phyloP scores from a whole-genome alignment of 257 asterid species.

The Solanum chilense region DNA sequence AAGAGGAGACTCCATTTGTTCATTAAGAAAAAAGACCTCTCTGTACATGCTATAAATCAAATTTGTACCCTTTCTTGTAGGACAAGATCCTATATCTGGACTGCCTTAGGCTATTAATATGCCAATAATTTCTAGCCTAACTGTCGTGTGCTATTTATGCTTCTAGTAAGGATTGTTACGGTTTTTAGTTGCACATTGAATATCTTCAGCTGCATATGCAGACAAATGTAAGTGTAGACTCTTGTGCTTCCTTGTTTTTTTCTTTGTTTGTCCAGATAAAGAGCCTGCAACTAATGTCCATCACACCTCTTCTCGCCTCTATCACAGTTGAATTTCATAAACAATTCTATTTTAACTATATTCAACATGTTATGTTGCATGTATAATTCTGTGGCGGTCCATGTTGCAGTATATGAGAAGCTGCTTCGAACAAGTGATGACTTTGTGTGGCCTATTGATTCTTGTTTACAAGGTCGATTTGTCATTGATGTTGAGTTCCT shows the following conservation, averaged over 20 bases:
- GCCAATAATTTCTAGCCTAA: neutral
- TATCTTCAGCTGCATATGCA: neutral
- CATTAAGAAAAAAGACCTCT: neutral
- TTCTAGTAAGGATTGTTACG: neutral
- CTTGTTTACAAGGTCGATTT: conserved; percentile 52
- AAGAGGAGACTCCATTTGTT: neutral
- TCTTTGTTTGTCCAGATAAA: neutral
- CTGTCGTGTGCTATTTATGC: neutral
- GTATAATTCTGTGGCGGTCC: conserved; percentile 1
- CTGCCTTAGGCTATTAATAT: neutral
- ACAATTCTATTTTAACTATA: neutral
- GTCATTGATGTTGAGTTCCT: conserved; percentile 79
- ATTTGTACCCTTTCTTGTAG: neutral
- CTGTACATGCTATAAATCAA: neutral
- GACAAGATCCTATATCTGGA: neutral
- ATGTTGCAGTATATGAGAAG: conserved; percentile 66
- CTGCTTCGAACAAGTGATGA: conserved; percentile 75
- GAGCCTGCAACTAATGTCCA: neutral
- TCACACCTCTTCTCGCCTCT: neutral
- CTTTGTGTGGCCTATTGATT: conserved; percentile 73
- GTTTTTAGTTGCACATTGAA: neutral
- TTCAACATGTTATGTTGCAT: neutral
- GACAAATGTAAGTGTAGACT: neutral
- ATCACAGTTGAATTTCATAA: neutral
- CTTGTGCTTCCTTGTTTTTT: neutral